phyloP scores from a whole-genome alignment of 2,329 filamentous ascomycete species.

The Malbranchea cinnamomea region DNA sequence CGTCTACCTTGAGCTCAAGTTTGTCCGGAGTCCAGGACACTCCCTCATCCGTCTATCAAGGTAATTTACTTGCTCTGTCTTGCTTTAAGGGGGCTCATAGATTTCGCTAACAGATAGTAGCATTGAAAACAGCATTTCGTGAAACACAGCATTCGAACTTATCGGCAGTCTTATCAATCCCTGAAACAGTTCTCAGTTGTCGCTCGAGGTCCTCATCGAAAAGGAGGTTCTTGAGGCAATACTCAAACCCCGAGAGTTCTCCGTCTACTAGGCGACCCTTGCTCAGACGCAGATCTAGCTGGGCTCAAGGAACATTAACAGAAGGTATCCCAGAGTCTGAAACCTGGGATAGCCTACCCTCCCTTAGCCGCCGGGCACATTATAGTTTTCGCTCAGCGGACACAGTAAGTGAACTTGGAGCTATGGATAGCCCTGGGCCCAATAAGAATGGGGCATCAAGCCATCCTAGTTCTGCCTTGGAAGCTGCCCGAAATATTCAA shows the following conservation, averaged over 20 bases:
- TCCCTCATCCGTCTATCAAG: no score
- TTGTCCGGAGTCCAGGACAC: no score
- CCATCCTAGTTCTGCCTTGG: slow-evolving; percentile 1
- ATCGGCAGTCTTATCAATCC: not conserved
- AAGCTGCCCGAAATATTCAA: slow-evolving; percentile 15
- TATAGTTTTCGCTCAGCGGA: not conserved
- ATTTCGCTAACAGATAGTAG: no score
- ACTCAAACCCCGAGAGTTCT: not conserved
- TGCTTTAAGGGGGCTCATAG: no score
- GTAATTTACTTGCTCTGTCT: no score
- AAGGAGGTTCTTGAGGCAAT: no score
- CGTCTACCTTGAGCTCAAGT: no score
- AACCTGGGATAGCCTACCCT: no score
- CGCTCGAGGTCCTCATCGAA: no score
- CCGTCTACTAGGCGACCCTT: no score
- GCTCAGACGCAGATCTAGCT: no score
- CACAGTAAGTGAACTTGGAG: not conserved
- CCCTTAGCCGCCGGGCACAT: not conserved
- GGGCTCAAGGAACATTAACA: not conserved
- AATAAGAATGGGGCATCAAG: slow-evolving; percentile 1
- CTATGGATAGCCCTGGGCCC: slow-evolving; percentile 3
- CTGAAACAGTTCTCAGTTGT: slow-evolving; percentile 5
- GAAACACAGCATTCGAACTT: not conserved
- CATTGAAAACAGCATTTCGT: slow-evolving; percentile 2
- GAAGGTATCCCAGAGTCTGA: no score